Evolutionary conservation across 2,329 filamentous ascomycete genomes (phyloP).

Genomic region (Grosmannia huntii): DNA sequence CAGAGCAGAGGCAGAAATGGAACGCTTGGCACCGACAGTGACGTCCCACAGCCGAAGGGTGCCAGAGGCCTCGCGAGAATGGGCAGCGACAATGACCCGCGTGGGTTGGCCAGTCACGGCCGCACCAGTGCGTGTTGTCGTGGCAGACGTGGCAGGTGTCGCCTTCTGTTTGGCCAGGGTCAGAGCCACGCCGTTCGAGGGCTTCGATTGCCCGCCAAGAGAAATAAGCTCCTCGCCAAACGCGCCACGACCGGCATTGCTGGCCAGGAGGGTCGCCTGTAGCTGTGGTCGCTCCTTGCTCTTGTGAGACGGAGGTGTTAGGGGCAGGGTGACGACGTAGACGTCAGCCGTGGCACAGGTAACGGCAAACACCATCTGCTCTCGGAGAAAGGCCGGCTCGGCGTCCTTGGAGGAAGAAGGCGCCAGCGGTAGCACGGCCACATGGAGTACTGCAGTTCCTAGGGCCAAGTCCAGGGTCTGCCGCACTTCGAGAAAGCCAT

Average conservation of each 20-base stretch:
- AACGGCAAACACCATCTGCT: slow-evolving; percentile 48
- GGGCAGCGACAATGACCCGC: slow-evolving; percentile 45
- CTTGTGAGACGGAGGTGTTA: slow-evolving; percentile 47
- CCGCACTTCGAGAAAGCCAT: slow-evolving; percentile 40
- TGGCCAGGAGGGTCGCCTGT: slow-evolving; percentile 34
- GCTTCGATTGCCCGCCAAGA: slow-evolving; percentile 39
- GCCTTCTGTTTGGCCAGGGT: slow-evolving; percentile 18
- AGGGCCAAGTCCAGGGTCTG: slow-evolving; percentile 50
- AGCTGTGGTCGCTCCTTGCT: slow-evolving; percentile 45
- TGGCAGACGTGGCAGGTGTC: slow-evolving; percentile 18
- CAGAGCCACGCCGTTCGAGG: slow-evolving; percentile 43
- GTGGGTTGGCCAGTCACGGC: slow-evolving; percentile 16
- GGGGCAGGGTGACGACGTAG: slow-evolving; percentile 44
- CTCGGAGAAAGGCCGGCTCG: slow-evolving; percentile 35
- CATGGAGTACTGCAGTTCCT: slow-evolving; percentile 39
- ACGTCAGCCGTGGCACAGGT: slow-evolving; percentile 44
- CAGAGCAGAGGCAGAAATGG: slow-evolving; percentile 15
- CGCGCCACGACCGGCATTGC: slow-evolving; percentile 44
- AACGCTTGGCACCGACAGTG: slow-evolving; percentile 28
- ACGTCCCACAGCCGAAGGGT: slow-evolving; percentile 46
- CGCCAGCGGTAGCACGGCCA: slow-evolving; percentile 42
- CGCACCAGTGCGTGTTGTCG: slow-evolving; percentile 13
- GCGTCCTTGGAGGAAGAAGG: slow-evolving; percentile 36
- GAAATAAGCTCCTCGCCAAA: slow-evolving; percentile 48
- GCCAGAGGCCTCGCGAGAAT: slow-evolving; percentile 46